Conservation (phyloP, 2,329 filamentous ascomycete species). For the Chaetomium olivaceum region DNA sequence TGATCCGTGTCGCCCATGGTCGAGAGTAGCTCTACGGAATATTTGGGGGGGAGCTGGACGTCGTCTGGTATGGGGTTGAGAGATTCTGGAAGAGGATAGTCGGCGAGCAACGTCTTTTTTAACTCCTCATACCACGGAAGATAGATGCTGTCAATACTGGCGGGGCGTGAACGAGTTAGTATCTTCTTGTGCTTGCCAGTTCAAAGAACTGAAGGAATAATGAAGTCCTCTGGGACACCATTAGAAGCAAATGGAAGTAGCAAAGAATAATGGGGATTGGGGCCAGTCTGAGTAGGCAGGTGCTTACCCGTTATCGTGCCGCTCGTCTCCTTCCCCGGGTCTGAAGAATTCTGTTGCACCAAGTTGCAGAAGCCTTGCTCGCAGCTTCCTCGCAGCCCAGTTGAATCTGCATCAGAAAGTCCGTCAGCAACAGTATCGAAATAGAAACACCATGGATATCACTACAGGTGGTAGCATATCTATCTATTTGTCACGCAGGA, state of each 20-base stretch:
- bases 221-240: not conserved
- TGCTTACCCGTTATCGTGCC: slow-evolving; percentile 85
- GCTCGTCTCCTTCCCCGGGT: slow-evolving; percentile 86
- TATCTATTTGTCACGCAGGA: not conserved
- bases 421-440: not conserved
- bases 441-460: too few relatives aligned
- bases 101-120: slow-evolving; percentile 62
- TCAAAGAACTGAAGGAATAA: not conserved
- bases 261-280: not conserved
- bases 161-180: not conserved
- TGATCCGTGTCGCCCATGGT: slow-evolving; percentile 14
- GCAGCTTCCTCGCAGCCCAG: slow-evolving; percentile 85
- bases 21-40: slow-evolving; percentile 41
- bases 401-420: slow-evolving; percentile 66
- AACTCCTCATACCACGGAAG: slow-evolving; percentile 74
- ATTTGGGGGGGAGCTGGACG: slow-evolving; percentile 74
- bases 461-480: not conserved
- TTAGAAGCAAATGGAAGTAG: not conserved
- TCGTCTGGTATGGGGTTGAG: slow-evolving; percentile 71
- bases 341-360: slow-evolving; percentile 76
- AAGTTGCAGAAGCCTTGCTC: slow-evolving; percentile 79
- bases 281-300: not conserved
- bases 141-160: slow-evolving; percentile 77
- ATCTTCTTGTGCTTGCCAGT: not conserved
- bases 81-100: slow-evolving; percentile 68